These are phyloP conservation scores for Vaccinium macrocarpon DNA, from an alignment of 148 eudicot species.

Conservation along the genomic window DNA sequence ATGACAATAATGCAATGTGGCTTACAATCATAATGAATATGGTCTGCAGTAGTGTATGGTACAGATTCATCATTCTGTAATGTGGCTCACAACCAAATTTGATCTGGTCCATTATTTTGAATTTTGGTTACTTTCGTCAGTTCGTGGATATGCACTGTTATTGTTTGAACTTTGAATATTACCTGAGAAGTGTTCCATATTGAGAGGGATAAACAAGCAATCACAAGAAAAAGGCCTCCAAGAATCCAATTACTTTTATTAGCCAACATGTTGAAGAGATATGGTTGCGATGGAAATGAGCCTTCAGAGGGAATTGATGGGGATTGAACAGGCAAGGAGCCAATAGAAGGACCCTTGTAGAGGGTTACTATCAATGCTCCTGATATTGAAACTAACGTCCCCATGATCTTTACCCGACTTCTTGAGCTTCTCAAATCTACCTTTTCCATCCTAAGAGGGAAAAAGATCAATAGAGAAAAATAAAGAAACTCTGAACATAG, in stretches of 20 bases:
- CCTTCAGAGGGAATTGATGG: slow-evolving; percentile 12
- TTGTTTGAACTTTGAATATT: slow-evolving; percentile 4
- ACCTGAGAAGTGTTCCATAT: slow-evolving; percentile 53
- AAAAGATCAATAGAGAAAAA: not conserved
- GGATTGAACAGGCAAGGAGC: slow-evolving; percentile 23
- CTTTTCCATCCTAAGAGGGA: slow-evolving; percentile 43
- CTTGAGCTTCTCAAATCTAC: slow-evolving; percentile 32
- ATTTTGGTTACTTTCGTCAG: not conserved
- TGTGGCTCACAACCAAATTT: not conserved
- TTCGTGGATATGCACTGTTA: not conserved
- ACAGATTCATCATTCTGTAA: not conserved
- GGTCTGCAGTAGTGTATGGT: not conserved
- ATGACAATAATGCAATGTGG: not conserved
- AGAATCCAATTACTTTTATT: slow-evolving; percentile 38
- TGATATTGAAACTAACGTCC: slow-evolving; percentile 43
- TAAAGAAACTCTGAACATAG: not conserved
- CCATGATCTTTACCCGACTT: slow-evolving; percentile 38
- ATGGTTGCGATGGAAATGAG: slow-evolving; percentile 13
- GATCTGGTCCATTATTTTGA: not conserved
- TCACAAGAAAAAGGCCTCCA: slow-evolving; percentile 46
- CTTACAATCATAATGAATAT: not conserved
- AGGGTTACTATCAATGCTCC: slow-evolving; percentile 54
- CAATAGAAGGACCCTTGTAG: slow-evolving; percentile 43
- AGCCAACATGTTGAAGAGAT: slow-evolving; percentile 15
- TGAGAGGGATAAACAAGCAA: slow-evolving; percentile 34